phyloP scores from a whole-genome alignment of 2,329 filamentous ascomycete species.

The Dactylonectria macrodidyma region DNA sequence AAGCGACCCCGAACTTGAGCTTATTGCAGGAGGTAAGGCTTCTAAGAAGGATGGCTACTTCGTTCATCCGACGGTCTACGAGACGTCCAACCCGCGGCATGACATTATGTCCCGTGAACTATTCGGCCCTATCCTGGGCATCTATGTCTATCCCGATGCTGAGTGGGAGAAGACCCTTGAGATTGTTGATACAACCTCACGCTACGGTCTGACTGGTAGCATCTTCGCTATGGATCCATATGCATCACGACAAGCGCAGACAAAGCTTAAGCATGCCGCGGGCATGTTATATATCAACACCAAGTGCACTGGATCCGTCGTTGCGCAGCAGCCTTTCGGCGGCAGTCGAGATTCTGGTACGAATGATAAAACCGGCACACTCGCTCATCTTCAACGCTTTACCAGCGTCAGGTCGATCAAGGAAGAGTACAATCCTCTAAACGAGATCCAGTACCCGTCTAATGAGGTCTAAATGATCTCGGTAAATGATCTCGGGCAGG shows the following conservation, averaged over 20 bases:
- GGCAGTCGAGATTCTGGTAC: conserved; percentile 75
- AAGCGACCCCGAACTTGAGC: conserved; percentile 57
- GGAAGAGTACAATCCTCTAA: conserved; percentile 72
- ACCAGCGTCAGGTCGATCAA: conserved; percentile 74
- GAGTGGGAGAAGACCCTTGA: conserved; percentile 39
- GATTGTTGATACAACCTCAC: conserved; percentile 36
- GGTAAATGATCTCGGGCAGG: no score
- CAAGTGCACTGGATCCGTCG: conserved; percentile 73
- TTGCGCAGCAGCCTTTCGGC: conserved; percentile 78
- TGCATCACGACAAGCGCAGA: conserved; percentile 74
- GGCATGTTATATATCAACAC: conserved; percentile 79
- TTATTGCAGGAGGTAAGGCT: conserved; percentile 61
- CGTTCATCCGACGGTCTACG: conserved; percentile 64
- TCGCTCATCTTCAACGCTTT: conserved; percentile 71
- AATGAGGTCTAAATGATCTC: conserved; percentile 33
- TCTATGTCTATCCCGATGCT: conserved; percentile 63
- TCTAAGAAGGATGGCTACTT: conserved; percentile 61
- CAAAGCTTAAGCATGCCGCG: conserved; percentile 75
- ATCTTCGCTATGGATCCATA: conserved; percentile 77
- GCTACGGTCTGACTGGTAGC: conserved; percentile 71
- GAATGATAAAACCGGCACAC: conserved; percentile 77
- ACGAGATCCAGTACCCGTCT: conserved; percentile 37
- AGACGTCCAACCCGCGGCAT: conserved; percentile 58
- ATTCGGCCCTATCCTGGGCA: conserved; percentile 63
- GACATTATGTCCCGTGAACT: conserved; percentile 62